Evolutionary conservation across 2,329 filamentous ascomycete genomes (phyloP), one percentile per base, ranked within the genome.

Genomic region (Intubia oerlemansii): DNA sequence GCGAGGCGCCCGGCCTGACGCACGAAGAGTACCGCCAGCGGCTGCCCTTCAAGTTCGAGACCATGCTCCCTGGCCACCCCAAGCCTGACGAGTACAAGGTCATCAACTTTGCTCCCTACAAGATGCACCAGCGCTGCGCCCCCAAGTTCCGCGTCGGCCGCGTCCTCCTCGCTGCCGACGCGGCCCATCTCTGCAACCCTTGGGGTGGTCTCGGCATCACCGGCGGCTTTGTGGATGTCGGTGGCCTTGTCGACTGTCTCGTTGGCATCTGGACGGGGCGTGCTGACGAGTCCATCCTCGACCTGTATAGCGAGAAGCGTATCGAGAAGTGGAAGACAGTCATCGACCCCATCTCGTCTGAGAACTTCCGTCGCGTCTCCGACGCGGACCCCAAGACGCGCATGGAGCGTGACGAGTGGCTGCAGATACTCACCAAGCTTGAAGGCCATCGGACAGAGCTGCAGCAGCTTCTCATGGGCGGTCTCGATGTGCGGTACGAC

Each of bases 151-250:
- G 65, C n/a, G 56, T 62, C 1, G 66, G 66, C 0, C 56, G 60
- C 6, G 48, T 71, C 22, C 33, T 69, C 5, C 48, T 73, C 0
- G 65, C 59, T 2, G 66, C 65, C 0, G 67, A 73, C 45, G 66
- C 67, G 3, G 67, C 66, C 3, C 67, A 72, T 29, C 37, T 59
- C 11, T 60, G 56, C 40, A 62, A 59, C 40, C 54, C 56, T 1
- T 58, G 59, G 45, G 68, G 68, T 25, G 68, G 68, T 0, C 49
- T 72, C 11, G 68, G 68, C 2, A 57, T 73, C 28, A 72, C 66
- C 0, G 66, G 66, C 5, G 68, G 68, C 0, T 64, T 74, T 31
- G 62, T 66, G n/a, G 68, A 73, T 37, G 56, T 68, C 3, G 66
- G 63, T 9, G 63, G 64, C 0, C 52, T 74, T 5, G 66, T 57